Base-by-base conservation (phyloP, 208 protist species). In the Trypanosoma scelopori region DNA sequence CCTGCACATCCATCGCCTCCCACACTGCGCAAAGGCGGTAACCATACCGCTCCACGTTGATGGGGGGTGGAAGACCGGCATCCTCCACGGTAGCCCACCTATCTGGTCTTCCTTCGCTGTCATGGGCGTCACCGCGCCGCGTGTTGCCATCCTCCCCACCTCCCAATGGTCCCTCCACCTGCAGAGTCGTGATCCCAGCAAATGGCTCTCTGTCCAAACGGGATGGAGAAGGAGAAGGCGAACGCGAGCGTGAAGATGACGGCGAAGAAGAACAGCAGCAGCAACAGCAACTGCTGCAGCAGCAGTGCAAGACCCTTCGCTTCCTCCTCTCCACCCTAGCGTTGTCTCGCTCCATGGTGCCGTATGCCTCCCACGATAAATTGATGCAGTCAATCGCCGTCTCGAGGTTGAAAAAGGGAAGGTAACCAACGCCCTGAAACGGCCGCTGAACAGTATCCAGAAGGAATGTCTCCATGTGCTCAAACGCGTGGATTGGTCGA, bases 321-420 rank as follows among this genome's bases (percentile, higher is more conserved):
- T 35, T 37, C 16, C 0, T 35, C 25, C 18, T 0, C 37, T 55
- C 32, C 48, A 41, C 53, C 22, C 13, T 32, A 22, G 16, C 22
- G n/a, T 48, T 28, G 6, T 11, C 9, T n/a, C 37, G 11, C 12
- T 50, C 18, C 12, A n/a, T 23, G 3, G n/a, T 20, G 18, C 60
- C 46, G 43, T 74, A 74, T 0, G 72, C 85, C 71, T 94, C 83
- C 86, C 84, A 94, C 5, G 86, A 93, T 22, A 92, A 60, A 65
- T 95, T 97, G 65, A 85, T 90, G 77, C 89, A 93, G 71, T 94
- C 87, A 23, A 97, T 83, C 20, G 86, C 75, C 5, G 84, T 93
- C 69, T 97, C 89, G 1, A 95, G 68, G 58, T 90, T 94, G 67
- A 95, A 95, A 61, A 95, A 93, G 5, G 87, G 87, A 30, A 91